These are phyloP conservation scores for Colletotrichum australisinense DNA, from an alignment of 2,329 filamentous ascomycete genomes.

Conservation along the genomic window DNA sequence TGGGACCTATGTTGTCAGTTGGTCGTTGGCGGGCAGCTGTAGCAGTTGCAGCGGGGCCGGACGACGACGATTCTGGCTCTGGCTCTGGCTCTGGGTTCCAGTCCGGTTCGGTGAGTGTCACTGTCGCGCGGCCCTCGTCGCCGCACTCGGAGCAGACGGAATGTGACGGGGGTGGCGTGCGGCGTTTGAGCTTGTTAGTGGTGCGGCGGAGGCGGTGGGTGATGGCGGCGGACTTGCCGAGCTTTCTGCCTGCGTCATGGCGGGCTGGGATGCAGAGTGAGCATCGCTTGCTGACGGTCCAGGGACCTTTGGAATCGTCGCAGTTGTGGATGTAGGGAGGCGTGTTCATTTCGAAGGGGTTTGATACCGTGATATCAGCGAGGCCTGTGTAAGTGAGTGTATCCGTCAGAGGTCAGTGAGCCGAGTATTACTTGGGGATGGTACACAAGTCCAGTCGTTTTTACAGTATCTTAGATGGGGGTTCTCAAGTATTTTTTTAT, in stretches of 20 bases:
- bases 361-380: neutral
- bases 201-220: neutral
- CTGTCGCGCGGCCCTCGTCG: neutral
- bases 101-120: neutral
- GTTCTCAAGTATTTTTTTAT: neutral
- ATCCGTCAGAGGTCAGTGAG: neutral
- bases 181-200: neutral
- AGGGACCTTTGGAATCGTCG: neutral
- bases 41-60: neutral
- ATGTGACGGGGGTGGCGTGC: neutral
- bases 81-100: neutral
- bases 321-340: neutral
- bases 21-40: neutral
- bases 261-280: neutral
- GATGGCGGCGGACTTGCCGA: neutral
- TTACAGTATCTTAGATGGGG: neutral
- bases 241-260: neutral
- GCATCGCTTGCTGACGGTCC: neutral
- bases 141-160: slow-evolving; percentile 17
- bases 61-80: neutral
- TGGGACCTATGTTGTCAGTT: neutral
- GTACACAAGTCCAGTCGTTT: fast-evolving
- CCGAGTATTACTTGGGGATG: neutral
- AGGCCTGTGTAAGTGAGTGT: neutral
- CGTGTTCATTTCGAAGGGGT: neutral